Base-by-base conservation (phyloP, 169 alveolate genomes). In the Plasmodium gaboni region DNA sequence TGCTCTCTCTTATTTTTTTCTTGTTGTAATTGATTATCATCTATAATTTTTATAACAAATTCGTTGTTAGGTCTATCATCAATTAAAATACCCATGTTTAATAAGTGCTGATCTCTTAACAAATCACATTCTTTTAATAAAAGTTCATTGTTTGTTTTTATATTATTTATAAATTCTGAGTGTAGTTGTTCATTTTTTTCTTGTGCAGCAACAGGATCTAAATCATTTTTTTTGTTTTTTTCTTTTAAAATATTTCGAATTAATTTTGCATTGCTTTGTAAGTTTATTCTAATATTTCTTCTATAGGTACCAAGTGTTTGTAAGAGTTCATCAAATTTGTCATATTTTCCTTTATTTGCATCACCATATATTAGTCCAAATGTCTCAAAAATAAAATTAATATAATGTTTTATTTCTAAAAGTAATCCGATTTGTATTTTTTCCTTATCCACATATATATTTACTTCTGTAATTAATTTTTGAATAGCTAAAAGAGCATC, bases 31-130 rank as follows among this genome's bases (percentile, higher is more conserved):
- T 95, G 92, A 91, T 95, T 92, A 69, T 95, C 94, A 87, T 96
- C 93, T 89, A 93, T 38, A 70, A 95, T 93, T 97, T 98, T 96
- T 26, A 80, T 60, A 26, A 96, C 93, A 50, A 97, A 93, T 73
- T 94, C 91, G 57, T 96, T 95, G 5, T 96, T 97, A 32, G 96
- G 95, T 61, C 97, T 92, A 87, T 98, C 99, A 89, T 98, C 99
- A 32, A 98, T 80, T 69, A 95, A 94, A 59, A 98, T 93, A 8
- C 99, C 99, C 63, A 97, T 74, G 19, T 96, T 87, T 10, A 97
- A 94, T 28, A 98, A 95, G 32, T 90, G 94, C 57, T 95, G 97
- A 94, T 98, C 99, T 73, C 99, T 94, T 53, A 98, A 85, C 70
- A 95, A 68, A 91, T 98, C 99, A 93, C 98, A 96, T 17, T 92